A percentile compares a stretch with the other conserved stretches of the same genome.
Evolutionary conservation across 2,329 filamentous ascomycete genomes (phyloP).

Genomic region (Diaporthe aspalathi): DNA sequence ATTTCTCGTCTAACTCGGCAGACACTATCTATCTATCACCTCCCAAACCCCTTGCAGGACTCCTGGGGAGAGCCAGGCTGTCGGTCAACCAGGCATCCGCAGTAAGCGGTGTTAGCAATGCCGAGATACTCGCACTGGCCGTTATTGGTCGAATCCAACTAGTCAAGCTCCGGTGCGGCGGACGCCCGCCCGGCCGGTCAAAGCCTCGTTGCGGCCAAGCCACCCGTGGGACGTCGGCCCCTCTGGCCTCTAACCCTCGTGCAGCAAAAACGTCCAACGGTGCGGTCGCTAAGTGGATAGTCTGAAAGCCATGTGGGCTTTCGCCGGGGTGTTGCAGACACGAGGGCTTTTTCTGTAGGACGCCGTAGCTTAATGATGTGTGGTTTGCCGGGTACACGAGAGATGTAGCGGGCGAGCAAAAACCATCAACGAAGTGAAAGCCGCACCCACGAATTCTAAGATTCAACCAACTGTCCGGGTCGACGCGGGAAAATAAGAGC

Average conservation of each 20-base stretch:
- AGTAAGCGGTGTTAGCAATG: slow-evolving; percentile 25
- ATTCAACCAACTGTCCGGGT: neutral
- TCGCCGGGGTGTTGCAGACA: slow-evolving; percentile 5
- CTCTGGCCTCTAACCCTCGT: too few relatives aligned
- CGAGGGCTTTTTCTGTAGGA: neutral
- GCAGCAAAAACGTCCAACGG: slow-evolving; percentile 7
- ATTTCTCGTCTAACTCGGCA: neutral
- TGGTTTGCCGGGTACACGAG: neutral
- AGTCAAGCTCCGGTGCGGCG: slow-evolving; percentile 29
- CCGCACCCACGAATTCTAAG: neutral
- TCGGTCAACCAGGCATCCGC: too few relatives aligned
- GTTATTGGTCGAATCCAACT: slow-evolving; percentile 31
- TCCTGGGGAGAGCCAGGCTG: too few relatives aligned
- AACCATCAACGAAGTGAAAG: neutral
- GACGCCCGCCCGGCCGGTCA: slow-evolving; percentile 17
- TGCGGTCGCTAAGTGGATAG: neutral
- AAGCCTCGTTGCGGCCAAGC: slow-evolving; percentile 4
- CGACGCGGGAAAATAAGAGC: too few relatives aligned
- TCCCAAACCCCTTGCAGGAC: too few relatives aligned
- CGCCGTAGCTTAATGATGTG: neutral
- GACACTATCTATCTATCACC: neutral
- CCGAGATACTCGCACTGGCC: slow-evolving; percentile 17
- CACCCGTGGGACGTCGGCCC: slow-evolving; percentile 15
- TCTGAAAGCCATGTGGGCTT: neutral
- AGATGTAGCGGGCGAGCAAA: too few relatives aligned